Evolutionary conservation across 169 alveolate species (phyloP).

Genomic region (Plasmodium coatneyi): DNA sequence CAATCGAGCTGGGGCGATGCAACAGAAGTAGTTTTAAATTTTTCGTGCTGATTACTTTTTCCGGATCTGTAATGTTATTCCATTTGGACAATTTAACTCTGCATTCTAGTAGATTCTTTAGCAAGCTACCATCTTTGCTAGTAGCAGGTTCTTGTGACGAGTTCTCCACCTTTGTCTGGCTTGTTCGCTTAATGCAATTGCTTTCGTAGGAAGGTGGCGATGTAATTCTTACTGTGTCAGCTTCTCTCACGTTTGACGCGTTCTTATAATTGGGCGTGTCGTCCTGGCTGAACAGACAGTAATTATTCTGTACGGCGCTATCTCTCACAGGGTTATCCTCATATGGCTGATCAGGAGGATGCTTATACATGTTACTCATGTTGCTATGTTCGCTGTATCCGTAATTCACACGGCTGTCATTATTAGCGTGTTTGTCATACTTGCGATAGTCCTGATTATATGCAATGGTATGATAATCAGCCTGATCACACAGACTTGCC

Average conservation of each 20-base stretch:
- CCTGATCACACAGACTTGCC: neutral
- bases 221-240: neutral
- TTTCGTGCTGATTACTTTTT: slow-evolving; percentile 69
- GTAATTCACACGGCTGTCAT: neutral
- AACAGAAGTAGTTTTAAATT: slow-evolving; percentile 51
- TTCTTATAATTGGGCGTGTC: neutral
- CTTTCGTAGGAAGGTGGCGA: neutral
- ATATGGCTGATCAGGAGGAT: neutral
- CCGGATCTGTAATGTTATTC: slow-evolving; percentile 63
- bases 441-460: neutral
- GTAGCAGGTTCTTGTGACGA: neutral
- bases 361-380: neutral
- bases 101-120: slow-evolving; percentile 17
- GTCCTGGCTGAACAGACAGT: neutral
- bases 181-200: neutral
- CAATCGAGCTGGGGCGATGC: slow-evolving; percentile 47
- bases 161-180: neutral
- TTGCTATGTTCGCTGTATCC: neutral
- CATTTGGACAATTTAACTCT: slow-evolving; percentile 39
- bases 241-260: neutral
- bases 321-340: neutral
- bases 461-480: neutral
- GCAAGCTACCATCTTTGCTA: slow-evolving; percentile 15
- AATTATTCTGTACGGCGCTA: neutral
- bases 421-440: neutral